phyloP scores from a whole-genome alignment of 306 rosid species.

The Gillenia trifoliata region DNA sequence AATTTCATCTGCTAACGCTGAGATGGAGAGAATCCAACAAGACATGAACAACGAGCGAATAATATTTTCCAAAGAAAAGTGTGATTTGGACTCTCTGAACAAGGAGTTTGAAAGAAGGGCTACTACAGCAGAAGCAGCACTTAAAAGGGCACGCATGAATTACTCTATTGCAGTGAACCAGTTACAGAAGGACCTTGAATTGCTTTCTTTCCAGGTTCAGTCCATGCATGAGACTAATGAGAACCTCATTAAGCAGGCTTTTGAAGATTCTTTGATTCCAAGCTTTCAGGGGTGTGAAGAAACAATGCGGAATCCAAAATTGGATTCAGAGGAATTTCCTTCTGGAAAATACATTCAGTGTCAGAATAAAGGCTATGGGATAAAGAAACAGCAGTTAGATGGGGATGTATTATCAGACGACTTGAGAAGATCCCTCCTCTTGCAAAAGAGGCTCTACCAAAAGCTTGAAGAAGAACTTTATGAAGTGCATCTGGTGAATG shows the following conservation, averaged over 20 bases:
- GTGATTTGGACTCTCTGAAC: slow-evolving; percentile 53
- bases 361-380: slow-evolving; percentile 43
- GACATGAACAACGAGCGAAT: slow-evolving; percentile 68
- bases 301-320: slow-evolving; percentile 31
- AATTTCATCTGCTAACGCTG: slow-evolving; percentile 76
- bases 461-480: slow-evolving; percentile 86
- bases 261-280: slow-evolving; percentile 62
- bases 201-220: slow-evolving; percentile 79
- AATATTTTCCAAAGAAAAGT: slow-evolving; percentile 70
- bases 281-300: slow-evolving; percentile 38
- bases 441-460: slow-evolving; percentile 73
- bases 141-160: slow-evolving; percentile 92
- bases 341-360: slow-evolving; percentile 35
- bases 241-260: slow-evolving; percentile 77
- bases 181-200: slow-evolving; percentile 93
- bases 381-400: slow-evolving; percentile 48
- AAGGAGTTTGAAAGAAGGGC: slow-evolving; percentile 88
- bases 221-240: slow-evolving; percentile 92
- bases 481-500: slow-evolving; percentile 65
- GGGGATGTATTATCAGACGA: slow-evolving; percentile 55
- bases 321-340: slow-evolving; percentile 39
- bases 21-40: slow-evolving; percentile 73
- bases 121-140: slow-evolving; percentile 76
- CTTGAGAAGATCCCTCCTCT: slow-evolving; percentile 64
- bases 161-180: slow-evolving; percentile 94